phyloP scores from a whole-genome alignment of 2,329 filamentous ascomycete species.

The Colletotrichum sp. region DNA sequence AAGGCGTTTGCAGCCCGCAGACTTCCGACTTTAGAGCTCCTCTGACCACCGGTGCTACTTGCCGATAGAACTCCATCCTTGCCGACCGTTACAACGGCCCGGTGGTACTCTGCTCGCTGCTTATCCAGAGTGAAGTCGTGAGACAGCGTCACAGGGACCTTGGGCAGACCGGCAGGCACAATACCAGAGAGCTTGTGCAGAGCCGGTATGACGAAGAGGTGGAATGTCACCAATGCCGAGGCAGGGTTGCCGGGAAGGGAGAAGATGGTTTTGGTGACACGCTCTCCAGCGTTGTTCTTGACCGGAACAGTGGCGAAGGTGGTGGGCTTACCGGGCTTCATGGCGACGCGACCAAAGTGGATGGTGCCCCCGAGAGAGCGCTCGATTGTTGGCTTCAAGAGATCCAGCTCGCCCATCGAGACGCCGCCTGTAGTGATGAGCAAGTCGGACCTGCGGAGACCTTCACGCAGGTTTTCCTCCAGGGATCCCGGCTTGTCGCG shows the following conservation, averaged over 20 bases:
- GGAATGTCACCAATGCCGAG: slow-evolving; percentile 88
- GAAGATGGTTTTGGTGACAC: slow-evolving; percentile 76
- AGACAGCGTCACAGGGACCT: slow-evolving; percentile 71
- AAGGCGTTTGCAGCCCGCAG: slow-evolving; percentile 88
- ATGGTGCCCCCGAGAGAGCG: slow-evolving; percentile 87
- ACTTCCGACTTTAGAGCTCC: slow-evolving; percentile 89
- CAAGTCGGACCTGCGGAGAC: slow-evolving; percentile 76
- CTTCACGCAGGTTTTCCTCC: slow-evolving; percentile 77
- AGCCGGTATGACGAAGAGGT: slow-evolving; percentile 90
- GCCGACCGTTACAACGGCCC: slow-evolving; percentile 72
- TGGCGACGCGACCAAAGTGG: slow-evolving; percentile 92
- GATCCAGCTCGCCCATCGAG: slow-evolving; percentile 96
- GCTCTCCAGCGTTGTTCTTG: slow-evolving; percentile 61
- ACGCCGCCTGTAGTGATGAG: slow-evolving; percentile 94
- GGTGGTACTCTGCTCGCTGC: slow-evolving; percentile 86
- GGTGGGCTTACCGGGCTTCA: slow-evolving; percentile 98
- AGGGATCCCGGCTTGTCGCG: slow-evolving; percentile 74
- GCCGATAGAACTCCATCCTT: slow-evolving; percentile 74
- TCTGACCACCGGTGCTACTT: slow-evolving; percentile 84
- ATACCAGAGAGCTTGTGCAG: slow-evolving; percentile 79
- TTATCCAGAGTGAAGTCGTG: slow-evolving; percentile 77
- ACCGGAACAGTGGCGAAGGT: slow-evolving; percentile 90
- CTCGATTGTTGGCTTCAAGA: slow-evolving; percentile 96
- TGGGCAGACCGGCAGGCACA: slow-evolving; percentile 69
- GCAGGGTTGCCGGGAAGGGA: slow-evolving; percentile 93